Base-by-base conservation (phyloP, 83 land plant genomes). In the Larix sibirica region DNA sequence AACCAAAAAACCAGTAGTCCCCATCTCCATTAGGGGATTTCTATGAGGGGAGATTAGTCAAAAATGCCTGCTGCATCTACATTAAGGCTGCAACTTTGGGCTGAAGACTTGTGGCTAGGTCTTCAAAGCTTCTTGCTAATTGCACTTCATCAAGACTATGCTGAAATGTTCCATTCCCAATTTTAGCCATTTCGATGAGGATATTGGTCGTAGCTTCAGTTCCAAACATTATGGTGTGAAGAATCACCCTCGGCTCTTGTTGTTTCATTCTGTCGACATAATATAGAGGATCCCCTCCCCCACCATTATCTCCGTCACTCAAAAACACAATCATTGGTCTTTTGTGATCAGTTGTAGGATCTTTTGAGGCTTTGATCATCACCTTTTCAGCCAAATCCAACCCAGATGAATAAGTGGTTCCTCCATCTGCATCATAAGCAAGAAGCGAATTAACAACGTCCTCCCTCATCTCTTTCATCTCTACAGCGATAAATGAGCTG, bases 151-250 rank as follows among this genome's bases (percentile, higher is more conserved):
- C 71, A 1, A 68, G 71, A 8, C 16, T 68, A 3, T 9, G 71
- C 28, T 68, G 71, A 24, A 68, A 68, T 13, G 71, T 21, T 6
- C 71, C 71, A 8, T 68, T 68, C 8, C 71, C 71, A 23, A 7
- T 7, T 26, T 24, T 68, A 4, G 71, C 71, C 71, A 68, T 68
- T 68, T 68, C 14, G 9, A 7, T 50, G 40, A 86, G 60, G 26
- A 83, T 80, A 59, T 60, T 42, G 40, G 8, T 75, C 4, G 42
- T 38, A 12, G 88, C 67, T 44, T 86, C 88, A 8, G 28, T 67
- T 2, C 85, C 88, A 74, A 83, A 86, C 88, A 83, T 83, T 24
- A 86, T 86, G 16, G 88, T 86, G 61, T 86, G 88, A 20, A 86
- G 10, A 23, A 62, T 47, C 13, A 86, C 62, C 33, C 74, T 62